These are phyloP conservation scores for Fraxinus cuspidata DNA, from an alignment of 257 asterid genomes.

Conservation along the genomic window DNA sequence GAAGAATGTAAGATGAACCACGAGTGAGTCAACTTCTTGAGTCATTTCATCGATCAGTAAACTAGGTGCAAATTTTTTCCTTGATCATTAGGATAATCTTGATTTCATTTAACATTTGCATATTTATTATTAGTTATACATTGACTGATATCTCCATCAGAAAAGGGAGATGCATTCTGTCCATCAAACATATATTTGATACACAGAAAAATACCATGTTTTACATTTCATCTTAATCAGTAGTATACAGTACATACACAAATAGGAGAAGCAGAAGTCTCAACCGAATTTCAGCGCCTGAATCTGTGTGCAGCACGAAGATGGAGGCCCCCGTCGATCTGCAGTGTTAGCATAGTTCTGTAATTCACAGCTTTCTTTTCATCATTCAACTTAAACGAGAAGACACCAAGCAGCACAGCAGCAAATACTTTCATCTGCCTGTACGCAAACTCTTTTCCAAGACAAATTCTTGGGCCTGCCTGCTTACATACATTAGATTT, in stretches of 20 bases:
- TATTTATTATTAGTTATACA: too few species aligned
- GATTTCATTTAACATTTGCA: too few species aligned
- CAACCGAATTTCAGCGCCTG: background rate
- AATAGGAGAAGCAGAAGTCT: background rate
- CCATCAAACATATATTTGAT: background rate
- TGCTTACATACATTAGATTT: conserved; percentile 8
- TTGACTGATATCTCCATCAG: too few species aligned
- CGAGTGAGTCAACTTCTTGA: background rate
- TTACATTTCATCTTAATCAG: background rate
- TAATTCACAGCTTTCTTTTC: conserved; percentile 42
- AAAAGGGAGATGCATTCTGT: background rate
- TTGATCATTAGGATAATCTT: background rate
- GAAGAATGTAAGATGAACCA: too few species aligned
- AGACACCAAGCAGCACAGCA: conserved; percentile 46
- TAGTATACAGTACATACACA: background rate
- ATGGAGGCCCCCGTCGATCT: conserved; percentile 48
- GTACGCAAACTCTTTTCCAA: conserved; percentile 68
- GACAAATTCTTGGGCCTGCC: conserved; percentile 63
- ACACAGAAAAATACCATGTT: background rate
- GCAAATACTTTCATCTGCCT: conserved; percentile 65
- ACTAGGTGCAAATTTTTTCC: background rate
- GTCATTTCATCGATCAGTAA: background rate
- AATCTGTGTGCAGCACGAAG: conserved; percentile 31
- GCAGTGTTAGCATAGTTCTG: conserved; percentile 58
- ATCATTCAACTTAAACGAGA: conserved; percentile 46